These are phyloP conservation scores for Botrytis paeoniae DNA, from an alignment of 2,329 filamentous ascomycete genomes.

Conservation along the genomic window DNA sequence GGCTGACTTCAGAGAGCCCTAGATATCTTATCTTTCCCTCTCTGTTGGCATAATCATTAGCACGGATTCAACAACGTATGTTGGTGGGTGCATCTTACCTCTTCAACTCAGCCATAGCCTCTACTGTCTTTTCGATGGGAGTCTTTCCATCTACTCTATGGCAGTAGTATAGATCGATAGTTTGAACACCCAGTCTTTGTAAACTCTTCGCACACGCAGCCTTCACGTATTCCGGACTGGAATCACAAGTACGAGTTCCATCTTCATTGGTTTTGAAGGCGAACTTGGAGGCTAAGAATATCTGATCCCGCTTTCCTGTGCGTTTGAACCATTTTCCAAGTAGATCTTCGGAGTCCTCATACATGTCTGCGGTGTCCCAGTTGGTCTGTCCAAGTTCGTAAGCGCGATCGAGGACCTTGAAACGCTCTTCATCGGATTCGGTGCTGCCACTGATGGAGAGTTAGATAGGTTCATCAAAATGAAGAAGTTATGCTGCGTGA, in stretches of 20 bases:
- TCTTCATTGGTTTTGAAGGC: slow-evolving; percentile 35
- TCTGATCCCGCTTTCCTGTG: slow-evolving; percentile 44
- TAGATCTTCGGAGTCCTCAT: slow-evolving; percentile 46
- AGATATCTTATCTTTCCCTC: slow-evolving; percentile 57
- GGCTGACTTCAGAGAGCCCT: slow-evolving; percentile 52
- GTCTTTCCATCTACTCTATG: slow-evolving; percentile 40
- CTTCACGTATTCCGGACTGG: slow-evolving; percentile 43
- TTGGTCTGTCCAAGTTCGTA: slow-evolving; percentile 41
- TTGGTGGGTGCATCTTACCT: slow-evolving; percentile 15
- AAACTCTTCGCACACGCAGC: slow-evolving; percentile 43
- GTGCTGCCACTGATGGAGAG: slow-evolving; percentile 22
- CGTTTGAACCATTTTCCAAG: slow-evolving; percentile 49
- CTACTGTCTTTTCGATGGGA: slow-evolving; percentile 45
- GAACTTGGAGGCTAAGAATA: slow-evolving; percentile 55
- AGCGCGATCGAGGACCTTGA: slow-evolving; percentile 43
- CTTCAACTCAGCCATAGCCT: slow-evolving; percentile 42
- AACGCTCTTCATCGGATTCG: slow-evolving; percentile 39
- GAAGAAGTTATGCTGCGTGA: neutral
- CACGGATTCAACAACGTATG: neutral
- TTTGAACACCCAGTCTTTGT: slow-evolving; percentile 41
- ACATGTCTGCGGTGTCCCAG: slow-evolving; percentile 42
- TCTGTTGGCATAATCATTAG: slow-evolving; percentile 18
- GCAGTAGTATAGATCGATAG: slow-evolving; percentile 40
- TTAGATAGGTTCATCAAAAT: neutral
- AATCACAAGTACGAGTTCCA: slow-evolving; percentile 32